Base-by-base conservation (phyloP, 176 grass and related monocot genomes). In the Canna indica region DNA sequence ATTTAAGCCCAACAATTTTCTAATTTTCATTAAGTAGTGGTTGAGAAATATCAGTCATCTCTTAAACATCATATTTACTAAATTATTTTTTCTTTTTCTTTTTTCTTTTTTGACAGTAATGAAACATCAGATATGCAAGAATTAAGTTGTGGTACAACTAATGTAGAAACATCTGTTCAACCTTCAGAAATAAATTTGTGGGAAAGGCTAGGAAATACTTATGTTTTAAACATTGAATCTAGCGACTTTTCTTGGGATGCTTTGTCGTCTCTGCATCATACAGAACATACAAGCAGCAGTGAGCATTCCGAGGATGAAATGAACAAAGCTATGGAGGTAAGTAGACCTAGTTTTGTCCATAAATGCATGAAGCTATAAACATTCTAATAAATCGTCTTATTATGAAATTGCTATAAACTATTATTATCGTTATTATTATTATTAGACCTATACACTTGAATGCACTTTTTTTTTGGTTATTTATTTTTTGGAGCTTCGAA, bases 261-360 rank as follows among this genome's bases (percentile, higher is more conserved):
- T 66, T 57, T 97, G 33, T 88, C 78, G 34, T 97, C 94, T 72
- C 77, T 97, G 81, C 89, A 97, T 78, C 88, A 91, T 68, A 90
- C 94, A 53, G 94, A 97, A 72, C 94, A 97, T 68, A 85, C 74
- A 22, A 90, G 80, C 73, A 75, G 74, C 67, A 73, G 64, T 0
- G 94, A 97, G 58, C 85, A 86, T 74, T 90, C 94, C 61, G 94
- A 97, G 74, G 94, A 97, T 72, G 89, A 92, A 75, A 86, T 78
- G 80, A 85, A 38, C 71, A 96, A 87, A 88, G 79, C 80, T 75
- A 78, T 91, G 42, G 94, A 97, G 94, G 93, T 96, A 85, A 53
- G 77, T 76, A 71, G 2, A 24, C 17, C 42, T 39, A 62, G n/a
- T 68, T 69, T 42, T 36, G 48, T 15, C 71, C 2, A 52, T 81